Base-by-base conservation (phyloP, 352 stramenopile genomes). In the Poterioochromonas sp. region DNA sequence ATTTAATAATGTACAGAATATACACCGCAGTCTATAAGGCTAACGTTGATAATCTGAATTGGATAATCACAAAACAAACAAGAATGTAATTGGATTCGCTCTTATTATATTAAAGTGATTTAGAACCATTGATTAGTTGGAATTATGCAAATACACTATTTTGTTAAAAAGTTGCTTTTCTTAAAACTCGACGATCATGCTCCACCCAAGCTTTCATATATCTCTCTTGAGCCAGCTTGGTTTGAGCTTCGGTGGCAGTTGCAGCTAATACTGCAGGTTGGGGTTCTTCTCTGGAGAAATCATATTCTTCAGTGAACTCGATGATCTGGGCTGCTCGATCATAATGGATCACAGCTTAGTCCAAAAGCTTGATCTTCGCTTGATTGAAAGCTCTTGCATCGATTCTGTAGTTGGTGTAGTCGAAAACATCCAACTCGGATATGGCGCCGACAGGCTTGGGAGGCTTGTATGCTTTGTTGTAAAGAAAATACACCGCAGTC, bases 131-230 rank as follows among this genome's bases (percentile, higher is more conserved):
- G 47, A 58, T 58, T 58, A 58, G 47, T 58, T 58, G 47, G 47
- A 58, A 58, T 58, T 58, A 58, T 58, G 47, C 47, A 58, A 58
- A 58, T 58, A 58, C 47, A 58, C 47, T 58, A 58, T 58, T 58
- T 58, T 58, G 47, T 58, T 58, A 58, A 58, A 58, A 58, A 58
- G 47, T 58, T 58, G 47, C 47, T 58, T 58, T 58, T 58, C 47
- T 58, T 58, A 58, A 58, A 58, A 58, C 47, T 58, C 47, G 47
- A 58, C n/a, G n/a, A n/a, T n/a, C n/a, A n/a, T n/a, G n/a, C 47
- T 58, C 47, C 47, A 58, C 47, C 47, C 47, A 58, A 58, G 47
- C 47, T 58, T 58, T 58, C 47, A 58, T 58, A 58, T 58, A 58
- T 58, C 47, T 58, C 47, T 58, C 47, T 58, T 58, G 47, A 58